A percentile compares a stretch with the other conserved stretches of the same genome.
Evolutionary conservation across 345 rosid genomes (phyloP).

Genomic region (Physaria fendleri): DNA sequence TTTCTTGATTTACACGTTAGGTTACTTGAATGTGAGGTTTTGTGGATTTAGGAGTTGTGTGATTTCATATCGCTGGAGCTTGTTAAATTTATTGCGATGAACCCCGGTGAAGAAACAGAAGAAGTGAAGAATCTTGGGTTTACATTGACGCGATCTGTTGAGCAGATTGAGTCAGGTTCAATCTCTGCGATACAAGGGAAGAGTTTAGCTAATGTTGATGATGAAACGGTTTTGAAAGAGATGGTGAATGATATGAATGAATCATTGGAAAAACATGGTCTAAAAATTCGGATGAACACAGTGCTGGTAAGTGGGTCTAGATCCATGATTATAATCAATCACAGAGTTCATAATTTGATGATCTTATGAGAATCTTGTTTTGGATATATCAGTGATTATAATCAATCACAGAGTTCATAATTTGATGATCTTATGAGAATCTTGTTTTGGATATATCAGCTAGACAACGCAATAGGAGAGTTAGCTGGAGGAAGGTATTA

Average conservation of each 20-base stretch:
- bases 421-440: neutral
- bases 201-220: conserved; percentile 34
- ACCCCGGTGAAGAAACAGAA: conserved; percentile 24
- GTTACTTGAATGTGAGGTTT: neutral
- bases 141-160: conserved; percentile 36
- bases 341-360: neutral
- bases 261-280: conserved; percentile 38
- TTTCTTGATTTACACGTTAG: neutral
- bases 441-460: conserved; percentile 30
- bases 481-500: conserved; percentile 62
- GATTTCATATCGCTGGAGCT: conserved; percentile 42
- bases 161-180: conserved; percentile 33
- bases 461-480: conserved; percentile 45
- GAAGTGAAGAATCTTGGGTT: conserved; percentile 37
- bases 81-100: conserved; percentile 36
- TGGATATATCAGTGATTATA: conserved; percentile 27
- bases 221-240: conserved; percentile 31
- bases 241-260: conserved; percentile 35
- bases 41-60: conserved; percentile 32
- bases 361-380: neutral
- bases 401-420: neutral
- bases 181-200: conserved; percentile 39
- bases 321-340: neutral
- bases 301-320: neutral
- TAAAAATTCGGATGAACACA: conserved; percentile 35